These are phyloP conservation scores for Diaporthe sp. DNA, from an alignment of 2,329 filamentous ascomycete genomes.

Conservation along the genomic window DNA sequence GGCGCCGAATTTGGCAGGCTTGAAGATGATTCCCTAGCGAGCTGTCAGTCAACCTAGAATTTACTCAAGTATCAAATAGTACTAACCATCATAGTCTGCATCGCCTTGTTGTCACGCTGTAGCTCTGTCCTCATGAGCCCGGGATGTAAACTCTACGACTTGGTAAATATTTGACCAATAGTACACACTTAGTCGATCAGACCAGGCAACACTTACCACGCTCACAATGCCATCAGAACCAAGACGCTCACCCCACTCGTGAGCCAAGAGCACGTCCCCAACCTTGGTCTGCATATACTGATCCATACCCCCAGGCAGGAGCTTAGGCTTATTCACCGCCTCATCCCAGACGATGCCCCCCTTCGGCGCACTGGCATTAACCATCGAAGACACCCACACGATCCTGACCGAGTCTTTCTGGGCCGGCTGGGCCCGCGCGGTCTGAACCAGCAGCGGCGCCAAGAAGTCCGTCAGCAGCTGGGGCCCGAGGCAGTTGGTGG, in stretches of 20 bases:
- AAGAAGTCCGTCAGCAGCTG: conserved; percentile 15
- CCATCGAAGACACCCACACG: conserved; percentile 27
- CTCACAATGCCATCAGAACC: conserved; percentile 11
- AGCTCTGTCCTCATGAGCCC: conserved; percentile 28
- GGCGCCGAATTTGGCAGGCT: conserved; percentile 52
- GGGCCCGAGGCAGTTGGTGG: conserved; percentile 28
- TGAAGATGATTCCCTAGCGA: conserved; percentile 25
- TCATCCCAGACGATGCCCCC: conserved; percentile 26
- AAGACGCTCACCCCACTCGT: conserved; percentile 21
- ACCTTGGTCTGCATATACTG: conserved; percentile 27
- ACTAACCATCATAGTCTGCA: conserved; percentile 27
- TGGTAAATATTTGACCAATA: not conserved
- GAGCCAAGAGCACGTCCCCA: conserved; percentile 11
- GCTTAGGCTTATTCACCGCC: not conserved
- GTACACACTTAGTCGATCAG: not conserved
- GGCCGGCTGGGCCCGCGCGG: not conserved
- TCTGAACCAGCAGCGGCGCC: conserved; percentile 14
- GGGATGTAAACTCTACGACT: not conserved
- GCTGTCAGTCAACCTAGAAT: not conserved
- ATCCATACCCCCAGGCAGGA: conserved; percentile 19
- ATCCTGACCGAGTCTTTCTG: not conserved
- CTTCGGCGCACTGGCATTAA: not conserved
- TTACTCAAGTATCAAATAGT: accelerated
- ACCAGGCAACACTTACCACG: not conserved
- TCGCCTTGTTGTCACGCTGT: conserved; percentile 20